Percentiles rank a stretch among this genome's conserved stretches.
These are phyloP conservation scores for Lentinula edodes DNA, from an alignment of 768 basidiomycete genomes.

Conservation along the genomic window DNA sequence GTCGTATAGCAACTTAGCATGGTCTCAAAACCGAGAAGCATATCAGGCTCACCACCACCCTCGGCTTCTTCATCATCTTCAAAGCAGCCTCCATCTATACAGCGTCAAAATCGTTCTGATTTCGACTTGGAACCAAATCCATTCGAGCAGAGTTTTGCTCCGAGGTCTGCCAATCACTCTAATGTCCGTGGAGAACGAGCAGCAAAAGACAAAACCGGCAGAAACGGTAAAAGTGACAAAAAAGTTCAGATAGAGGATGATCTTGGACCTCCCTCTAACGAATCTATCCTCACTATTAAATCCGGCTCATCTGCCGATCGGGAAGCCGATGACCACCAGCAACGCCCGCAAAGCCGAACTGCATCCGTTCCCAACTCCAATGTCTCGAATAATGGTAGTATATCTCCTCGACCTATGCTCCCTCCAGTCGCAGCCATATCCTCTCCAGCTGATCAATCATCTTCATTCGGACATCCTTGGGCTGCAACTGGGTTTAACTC, in stretches of 20 bases:
- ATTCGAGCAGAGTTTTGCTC: conserved; percentile 87
- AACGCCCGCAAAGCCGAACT: conserved; percentile 12
- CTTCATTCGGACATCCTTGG: conserved; percentile 49
- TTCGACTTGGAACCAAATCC: conserved; percentile 85
- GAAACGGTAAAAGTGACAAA: not conserved
- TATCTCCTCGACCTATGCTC: conserved; percentile 57
- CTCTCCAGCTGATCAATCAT: conserved; percentile 57
- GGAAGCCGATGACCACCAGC: not conserved
- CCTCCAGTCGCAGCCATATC: conserved; percentile 79
- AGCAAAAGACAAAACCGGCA: conserved; percentile 15
- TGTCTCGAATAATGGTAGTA: not conserved
- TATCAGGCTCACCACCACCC: not conserved
- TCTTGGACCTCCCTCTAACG: conserved; percentile 24
- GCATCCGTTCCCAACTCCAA: conserved; percentile 14
- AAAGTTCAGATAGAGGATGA: not conserved
- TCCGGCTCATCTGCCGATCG: not conserved
- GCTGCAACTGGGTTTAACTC: conserved; percentile 42
- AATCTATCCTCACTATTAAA: conserved; percentile 24
- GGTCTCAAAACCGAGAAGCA: not conserved
- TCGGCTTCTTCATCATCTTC: not conserved
- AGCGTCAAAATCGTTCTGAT: conserved; percentile 52
- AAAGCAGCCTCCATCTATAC: conserved; percentile 7
- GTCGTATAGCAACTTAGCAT: not conserved
- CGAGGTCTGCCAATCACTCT: conserved; percentile 35
- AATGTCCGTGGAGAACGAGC: conserved; percentile 40